phyloP scores from a whole-genome alignment of 371 early-diverging fungal genomes.

The Syncephalastrum racemosum region DNA sequence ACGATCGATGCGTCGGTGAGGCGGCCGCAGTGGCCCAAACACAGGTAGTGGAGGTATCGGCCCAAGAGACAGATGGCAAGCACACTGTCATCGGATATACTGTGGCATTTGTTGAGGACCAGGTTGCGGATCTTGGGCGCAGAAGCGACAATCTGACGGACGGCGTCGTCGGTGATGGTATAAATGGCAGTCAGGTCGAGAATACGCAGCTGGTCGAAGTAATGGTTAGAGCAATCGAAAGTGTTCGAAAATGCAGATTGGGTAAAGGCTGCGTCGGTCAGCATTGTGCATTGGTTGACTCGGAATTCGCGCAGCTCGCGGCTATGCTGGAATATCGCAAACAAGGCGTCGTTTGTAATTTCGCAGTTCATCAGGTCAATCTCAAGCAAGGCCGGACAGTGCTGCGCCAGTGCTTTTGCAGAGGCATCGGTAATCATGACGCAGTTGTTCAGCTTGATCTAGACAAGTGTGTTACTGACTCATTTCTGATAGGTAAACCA shows the following conservation, averaged over 20 bases:
- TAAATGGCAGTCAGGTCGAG: slow-evolving; percentile 56
- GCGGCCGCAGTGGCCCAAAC: slow-evolving; percentile 59
- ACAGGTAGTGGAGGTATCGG: slow-evolving; percentile 60
- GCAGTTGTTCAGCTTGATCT: slow-evolving; percentile 66
- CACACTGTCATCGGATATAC: slow-evolving; percentile 55
- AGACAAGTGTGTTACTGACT: slow-evolving; percentile 4
- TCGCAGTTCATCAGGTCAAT: slow-evolving; percentile 58
- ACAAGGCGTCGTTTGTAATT: slow-evolving; percentile 49
- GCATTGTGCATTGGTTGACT: slow-evolving; percentile 37
- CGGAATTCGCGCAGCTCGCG: slow-evolving; percentile 60
- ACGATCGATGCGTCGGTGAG: slow-evolving; percentile 56
- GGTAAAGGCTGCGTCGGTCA: slow-evolving; percentile 52
- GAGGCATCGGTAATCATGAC: slow-evolving; percentile 50
- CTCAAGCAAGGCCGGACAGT: slow-evolving; percentile 58
- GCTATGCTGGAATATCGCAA: slow-evolving; percentile 41
- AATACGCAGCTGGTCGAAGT: slow-evolving; percentile 59
- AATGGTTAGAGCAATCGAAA: slow-evolving; percentile 1
- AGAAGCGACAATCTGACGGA: slow-evolving; percentile 48
- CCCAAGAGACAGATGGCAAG: slow-evolving; percentile 52
- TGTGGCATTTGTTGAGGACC: slow-evolving; percentile 58
- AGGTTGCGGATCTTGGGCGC: slow-evolving; percentile 63
- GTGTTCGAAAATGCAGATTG: slow-evolving; percentile 22
- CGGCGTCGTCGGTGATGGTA: slow-evolving; percentile 52
- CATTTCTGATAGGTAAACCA: no score
- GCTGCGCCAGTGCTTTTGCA: slow-evolving; percentile 45